A percentile compares a stretch with the other conserved stretches of the same genome.
These are phyloP conservation scores for Collariella sp. DNA, from an alignment of 495 filamentous ascomycete species.

Conservation along the genomic window DNA sequence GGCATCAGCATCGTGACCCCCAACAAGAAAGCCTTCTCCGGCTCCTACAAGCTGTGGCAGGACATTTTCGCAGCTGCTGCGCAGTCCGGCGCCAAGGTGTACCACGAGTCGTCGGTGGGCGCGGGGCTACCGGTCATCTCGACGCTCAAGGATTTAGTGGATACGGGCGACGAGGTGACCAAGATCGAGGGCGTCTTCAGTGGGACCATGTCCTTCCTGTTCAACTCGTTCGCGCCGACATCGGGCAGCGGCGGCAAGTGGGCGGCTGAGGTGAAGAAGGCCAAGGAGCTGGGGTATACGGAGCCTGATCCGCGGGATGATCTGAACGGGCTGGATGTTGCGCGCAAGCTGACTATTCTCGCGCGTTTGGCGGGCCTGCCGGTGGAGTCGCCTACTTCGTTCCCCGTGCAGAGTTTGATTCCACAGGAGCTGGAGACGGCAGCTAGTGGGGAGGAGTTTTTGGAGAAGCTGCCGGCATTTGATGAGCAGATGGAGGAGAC, in stretches of 20 bases:
- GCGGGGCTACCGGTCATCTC: conserved; percentile 88
- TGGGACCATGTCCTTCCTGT: conserved; percentile 91
- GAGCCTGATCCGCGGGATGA: conserved; percentile 96
- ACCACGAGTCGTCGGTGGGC: conserved; percentile 89
- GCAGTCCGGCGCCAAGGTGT: conserved; percentile 61
- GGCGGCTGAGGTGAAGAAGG: conserved; percentile 79
- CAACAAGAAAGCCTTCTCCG: conserved; percentile 95
- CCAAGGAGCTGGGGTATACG: conserved; percentile 91
- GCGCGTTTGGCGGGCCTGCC: conserved; percentile 72
- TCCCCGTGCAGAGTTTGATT: conserved; percentile 87
- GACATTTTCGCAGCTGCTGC: conserved; percentile 63
- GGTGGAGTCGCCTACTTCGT: conserved; percentile 67
- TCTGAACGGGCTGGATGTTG: conserved; percentile 91
- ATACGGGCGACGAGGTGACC: conserved; percentile 78
- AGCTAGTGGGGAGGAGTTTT: conserved; percentile 69
- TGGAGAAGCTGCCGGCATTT: conserved; percentile 64
- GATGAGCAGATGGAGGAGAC: conserved; percentile 76
- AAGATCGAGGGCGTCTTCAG: conserved; percentile 95
- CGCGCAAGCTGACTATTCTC: conserved; percentile 91
- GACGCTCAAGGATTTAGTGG: conserved; percentile 78
- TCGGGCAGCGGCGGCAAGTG: conserved; percentile 63
- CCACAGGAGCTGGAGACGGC: conserved; percentile 71
- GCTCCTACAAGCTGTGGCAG: conserved; percentile 65
- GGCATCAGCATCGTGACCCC: conserved; percentile 89
- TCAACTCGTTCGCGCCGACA: conserved; percentile 84